Base-by-base conservation (phyloP, 345 rosid species). In the Diplotaxis tenuifolia region DNA sequence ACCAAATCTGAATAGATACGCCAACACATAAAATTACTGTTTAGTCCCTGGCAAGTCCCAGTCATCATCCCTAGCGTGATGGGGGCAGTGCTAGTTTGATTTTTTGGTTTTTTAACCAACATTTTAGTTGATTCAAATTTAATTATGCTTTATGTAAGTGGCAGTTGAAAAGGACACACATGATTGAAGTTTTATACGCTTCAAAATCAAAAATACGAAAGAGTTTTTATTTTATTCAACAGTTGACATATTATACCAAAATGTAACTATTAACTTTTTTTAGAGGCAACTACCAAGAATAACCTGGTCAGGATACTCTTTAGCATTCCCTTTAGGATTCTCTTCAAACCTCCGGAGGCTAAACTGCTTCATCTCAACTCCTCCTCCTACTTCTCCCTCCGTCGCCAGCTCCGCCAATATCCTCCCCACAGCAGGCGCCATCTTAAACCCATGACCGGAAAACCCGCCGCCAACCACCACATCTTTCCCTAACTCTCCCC, bases 401-500 rank as follows among this genome's bases (percentile, higher is more conserved):
- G 79, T 78, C 29, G 68, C 96, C 20, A 95, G 75, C 20, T 91
- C 96, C 7, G 85, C 84, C 68, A 94, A 20, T n/a, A 91, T 81
- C 86, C 85, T 83, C 25, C 96, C 97, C 10, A 89, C 82, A 0
- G 69, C 78, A 0, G 97, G 95, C 0, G 87, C 90, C 97, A 91
- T 91, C 89, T 94, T 91, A 74, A 94, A 91, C 3, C 99, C 99
- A 40, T 94, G 99, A 34, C 96, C 97, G 0, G 97, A 94, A 79
- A 91, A 94, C 47, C 97, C 99, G 0, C 90, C 96, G 0, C 84
- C 96, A 0, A 91, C 49, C 42, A 85, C 90, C 77, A 89, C 96
- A 63, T 89, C 96, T 73, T 73, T 80, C 67, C 92, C 93, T 9
- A 91, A 88, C 73, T 84, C 92, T 34, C 96, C 89, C 2, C 92